Percentiles rank a stretch among this genome's conserved stretches.
These are phyloP conservation scores for Nematodospora anomalae DNA, from an alignment of 1,139 yeast species.

Conservation along the genomic window DNA sequence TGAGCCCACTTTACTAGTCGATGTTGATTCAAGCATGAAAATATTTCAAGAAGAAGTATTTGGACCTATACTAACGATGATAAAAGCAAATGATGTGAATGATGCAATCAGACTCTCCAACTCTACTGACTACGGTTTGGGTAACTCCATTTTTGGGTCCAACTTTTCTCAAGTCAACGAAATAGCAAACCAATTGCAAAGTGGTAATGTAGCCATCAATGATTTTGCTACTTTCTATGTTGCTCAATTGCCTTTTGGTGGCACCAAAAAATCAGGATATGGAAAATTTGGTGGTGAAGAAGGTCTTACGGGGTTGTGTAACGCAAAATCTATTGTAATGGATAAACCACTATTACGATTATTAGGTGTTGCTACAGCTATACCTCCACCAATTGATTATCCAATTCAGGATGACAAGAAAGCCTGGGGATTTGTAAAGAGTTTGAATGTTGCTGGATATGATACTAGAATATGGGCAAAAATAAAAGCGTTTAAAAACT, in stretches of 20 bases:
- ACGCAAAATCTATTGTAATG: slow-evolving; percentile 81
- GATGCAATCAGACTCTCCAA: slow-evolving; percentile 82
- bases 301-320: slow-evolving; percentile 86
- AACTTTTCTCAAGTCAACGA: slow-evolving; percentile 54
- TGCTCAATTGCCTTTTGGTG: slow-evolving; percentile 96
- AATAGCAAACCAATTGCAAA: slow-evolving; percentile 61
- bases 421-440: slow-evolving; percentile 86
- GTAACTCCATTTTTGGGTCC: slow-evolving; percentile 83
- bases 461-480: slow-evolving; percentile 71
- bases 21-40: slow-evolving; percentile 73
- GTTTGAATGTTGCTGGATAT: slow-evolving; percentile 86
- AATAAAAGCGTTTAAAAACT: slow-evolving; percentile 38
- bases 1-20: slow-evolving; percentile 81
- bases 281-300: slow-evolving; percentile 98
- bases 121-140: slow-evolving; percentile 85
- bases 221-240: slow-evolving; percentile 96
- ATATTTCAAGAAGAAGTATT: slow-evolving; percentile 89
- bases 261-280: slow-evolving; percentile 87
- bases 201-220: slow-evolving; percentile 94
- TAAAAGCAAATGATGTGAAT: slow-evolving; percentile 63
- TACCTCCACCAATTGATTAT: slow-evolving; percentile 87
- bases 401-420: slow-evolving; percentile 78
- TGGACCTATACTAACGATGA: slow-evolving; percentile 83
- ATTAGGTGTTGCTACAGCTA: slow-evolving; percentile 65
- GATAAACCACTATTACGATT: slow-evolving; percentile 69